Conservation (phyloP, 148 eudicot species). For the Cornus suecica region DNA sequence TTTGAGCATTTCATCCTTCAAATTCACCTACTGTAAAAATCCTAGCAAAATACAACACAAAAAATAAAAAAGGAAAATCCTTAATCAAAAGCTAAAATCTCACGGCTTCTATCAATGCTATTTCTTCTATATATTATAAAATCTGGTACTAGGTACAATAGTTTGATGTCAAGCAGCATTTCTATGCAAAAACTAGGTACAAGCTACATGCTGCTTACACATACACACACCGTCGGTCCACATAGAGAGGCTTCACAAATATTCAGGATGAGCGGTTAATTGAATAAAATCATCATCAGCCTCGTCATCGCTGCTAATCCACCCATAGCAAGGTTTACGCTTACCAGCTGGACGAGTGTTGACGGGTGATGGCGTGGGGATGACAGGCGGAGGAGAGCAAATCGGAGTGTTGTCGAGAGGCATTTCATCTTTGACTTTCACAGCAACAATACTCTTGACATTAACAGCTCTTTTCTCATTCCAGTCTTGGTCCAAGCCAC, state of each 20-base stretch:
- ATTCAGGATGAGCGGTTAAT: conserved; percentile 7
- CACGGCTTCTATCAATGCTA: too few relatives aligned
- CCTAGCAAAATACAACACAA: too few relatives aligned
- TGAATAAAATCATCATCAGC: conserved; percentile 11
- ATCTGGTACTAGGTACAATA: too few relatives aligned
- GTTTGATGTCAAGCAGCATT: too few relatives aligned
- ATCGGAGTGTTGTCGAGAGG: neutral
- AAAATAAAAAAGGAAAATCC: too few relatives aligned
- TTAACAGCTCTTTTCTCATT: too few relatives aligned
- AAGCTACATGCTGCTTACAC: neutral
- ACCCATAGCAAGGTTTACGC: conserved; percentile 25
- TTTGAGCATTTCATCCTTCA: too few relatives aligned
- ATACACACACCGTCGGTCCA: neutral
- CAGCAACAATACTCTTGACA: too few relatives aligned
- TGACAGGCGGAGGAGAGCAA: neutral
- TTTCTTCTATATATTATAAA: too few relatives aligned
- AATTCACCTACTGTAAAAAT: too few relatives aligned
- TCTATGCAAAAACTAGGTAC: neutral
- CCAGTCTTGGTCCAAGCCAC: neutral
- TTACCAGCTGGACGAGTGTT: neutral
- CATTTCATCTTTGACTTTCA: neutral
- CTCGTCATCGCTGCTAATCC: conserved; percentile 23
- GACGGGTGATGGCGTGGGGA: neutral
- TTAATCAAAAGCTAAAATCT: too few relatives aligned
- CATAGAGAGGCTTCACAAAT: neutral